Evolutionary conservation across 108 stramenopile genomes (phyloP).

Genomic region (Skeletonema costatum): DNA sequence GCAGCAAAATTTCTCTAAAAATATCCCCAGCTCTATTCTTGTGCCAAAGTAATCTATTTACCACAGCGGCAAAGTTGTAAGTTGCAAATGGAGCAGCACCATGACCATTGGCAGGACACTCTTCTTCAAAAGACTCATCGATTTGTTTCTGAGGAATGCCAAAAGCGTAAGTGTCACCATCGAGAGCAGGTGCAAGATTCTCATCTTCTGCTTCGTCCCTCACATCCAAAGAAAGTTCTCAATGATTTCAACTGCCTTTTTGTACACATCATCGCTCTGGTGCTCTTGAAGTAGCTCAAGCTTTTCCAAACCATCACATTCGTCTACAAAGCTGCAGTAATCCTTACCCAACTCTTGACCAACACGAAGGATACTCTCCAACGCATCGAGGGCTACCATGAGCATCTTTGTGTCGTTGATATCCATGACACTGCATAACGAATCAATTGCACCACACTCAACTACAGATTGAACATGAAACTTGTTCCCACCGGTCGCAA

Average conservation of each 20-base stretch:
- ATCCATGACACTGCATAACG: conserved; percentile 72
- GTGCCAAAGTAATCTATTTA: background rate
- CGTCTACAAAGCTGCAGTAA: conserved; percentile 59
- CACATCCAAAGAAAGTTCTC: conserved; percentile 80
- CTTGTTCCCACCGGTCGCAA: conserved; percentile 68
- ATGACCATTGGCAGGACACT: conserved; percentile 19
- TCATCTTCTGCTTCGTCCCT: conserved; percentile 76
- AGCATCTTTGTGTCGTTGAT: conserved; percentile 62
- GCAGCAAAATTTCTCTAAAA: background rate
- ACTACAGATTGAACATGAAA: conserved; percentile 62
- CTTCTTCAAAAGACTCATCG: conserved; percentile 8
- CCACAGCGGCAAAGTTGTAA: conserved; percentile 20
- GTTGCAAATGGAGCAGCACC: conserved; percentile 22
- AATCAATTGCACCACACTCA: conserved; percentile 65
- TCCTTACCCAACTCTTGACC: conserved; percentile 30
- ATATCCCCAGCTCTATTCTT: background rate
- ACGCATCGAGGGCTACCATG: conserved; percentile 69
- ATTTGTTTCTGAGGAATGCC: conserved; percentile 33
- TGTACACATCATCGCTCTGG: conserved; percentile 73
- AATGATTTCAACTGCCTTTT: conserved; percentile 74
- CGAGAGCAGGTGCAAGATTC: conserved; percentile 63
- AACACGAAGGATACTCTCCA: conserved; percentile 70
- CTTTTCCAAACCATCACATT: conserved; percentile 75
- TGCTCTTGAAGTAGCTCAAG: conserved; percentile 88
- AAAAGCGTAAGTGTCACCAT: conserved; percentile 60